Base-by-base conservation (phyloP, 208 protist species). In the Trypanosoma caninum region DNA sequence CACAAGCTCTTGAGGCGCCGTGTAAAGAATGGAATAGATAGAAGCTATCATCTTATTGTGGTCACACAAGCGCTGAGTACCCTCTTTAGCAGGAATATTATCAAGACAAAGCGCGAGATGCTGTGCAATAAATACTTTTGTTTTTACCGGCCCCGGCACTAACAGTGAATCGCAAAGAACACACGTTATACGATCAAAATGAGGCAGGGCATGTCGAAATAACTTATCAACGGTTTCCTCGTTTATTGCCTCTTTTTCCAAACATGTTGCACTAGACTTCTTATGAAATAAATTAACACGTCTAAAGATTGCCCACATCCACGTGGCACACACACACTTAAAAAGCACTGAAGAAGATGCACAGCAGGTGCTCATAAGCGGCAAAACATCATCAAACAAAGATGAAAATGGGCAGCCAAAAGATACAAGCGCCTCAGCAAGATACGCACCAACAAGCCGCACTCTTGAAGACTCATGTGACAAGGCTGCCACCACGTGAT, bases 401-500 rank as follows among this genome's bases (percentile, higher is more conserved):
- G 53, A 34, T 23, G n/a, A 11, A 6, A 66, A 40, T 2, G 72
- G 52, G 37, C 34, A 53, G 3, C 72, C 67, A 8, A 41, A n/a
- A 25, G 20, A 41, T 1, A 55, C 48, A 34, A 77, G 60, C 14
- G 66, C 61, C 23, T 56, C 50, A 18, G 73, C 72, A 23, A 87
- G 63, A 11, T 68, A 55, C 0, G 33, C 44, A 11, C 80, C 80
- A 7, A 62, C 54, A 16, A 80, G 59, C 10, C 80, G 80, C 47
- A 82, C 55, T 13, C n/a, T 40, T 10, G 61, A 13, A 2, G 72
- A 76, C 37, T 63, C 61, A 53, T 74, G 56, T n/a, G 59, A 14
- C 5, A 86, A 61, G 20, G 72, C 67, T 13, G 45, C 48, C 14
- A 76, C 38, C 34, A 69, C 41, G 56, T 79, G 59, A 63, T 69